Evolutionary conservation across 805 yeast species (phyloP).

Genomic region (Candida oleophila): DNA sequence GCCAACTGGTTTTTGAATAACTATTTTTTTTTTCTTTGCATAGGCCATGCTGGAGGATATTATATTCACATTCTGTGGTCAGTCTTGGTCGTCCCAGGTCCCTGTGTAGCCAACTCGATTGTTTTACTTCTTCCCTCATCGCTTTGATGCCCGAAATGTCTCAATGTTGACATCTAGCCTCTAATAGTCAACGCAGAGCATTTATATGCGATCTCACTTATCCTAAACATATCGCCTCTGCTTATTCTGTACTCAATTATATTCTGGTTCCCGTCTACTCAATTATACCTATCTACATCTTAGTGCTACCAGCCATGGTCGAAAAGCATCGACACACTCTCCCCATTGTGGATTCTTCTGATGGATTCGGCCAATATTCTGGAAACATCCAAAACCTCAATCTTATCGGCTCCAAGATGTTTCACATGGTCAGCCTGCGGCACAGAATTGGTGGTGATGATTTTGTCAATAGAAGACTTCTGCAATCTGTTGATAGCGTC

Average conservation of each 20-base stretch:
- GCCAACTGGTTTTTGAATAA: no score
- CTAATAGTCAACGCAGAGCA: no score
- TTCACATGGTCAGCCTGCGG: slow-evolving; percentile 68
- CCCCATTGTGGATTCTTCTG: slow-evolving; percentile 95
- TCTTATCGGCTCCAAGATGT: slow-evolving; percentile 51
- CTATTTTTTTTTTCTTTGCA: no score
- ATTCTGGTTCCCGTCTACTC: not conserved
- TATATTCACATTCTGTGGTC: no score
- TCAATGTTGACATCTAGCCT: no score
- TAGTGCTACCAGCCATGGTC: slow-evolving; percentile 67
- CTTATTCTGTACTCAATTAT: not conserved
- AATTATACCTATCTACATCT: not conserved
- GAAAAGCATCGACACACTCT: slow-evolving; percentile 88
- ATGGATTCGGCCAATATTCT: slow-evolving; percentile 91
- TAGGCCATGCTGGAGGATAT: no score
- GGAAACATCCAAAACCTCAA: slow-evolving; percentile 85
- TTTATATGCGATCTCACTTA: no score
- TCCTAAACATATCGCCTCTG: no score
- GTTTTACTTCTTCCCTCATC: no score
- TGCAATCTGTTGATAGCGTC: slow-evolving; percentile 77
- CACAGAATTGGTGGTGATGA: slow-evolving; percentile 87
- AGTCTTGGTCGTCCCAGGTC: no score
- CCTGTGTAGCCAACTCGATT: no score
- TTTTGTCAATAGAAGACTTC: slow-evolving; percentile 71
- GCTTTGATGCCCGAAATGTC: no score